phyloP scores from a whole-genome alignment of 345 rosid genomes.

The Citrus sp. region DNA sequence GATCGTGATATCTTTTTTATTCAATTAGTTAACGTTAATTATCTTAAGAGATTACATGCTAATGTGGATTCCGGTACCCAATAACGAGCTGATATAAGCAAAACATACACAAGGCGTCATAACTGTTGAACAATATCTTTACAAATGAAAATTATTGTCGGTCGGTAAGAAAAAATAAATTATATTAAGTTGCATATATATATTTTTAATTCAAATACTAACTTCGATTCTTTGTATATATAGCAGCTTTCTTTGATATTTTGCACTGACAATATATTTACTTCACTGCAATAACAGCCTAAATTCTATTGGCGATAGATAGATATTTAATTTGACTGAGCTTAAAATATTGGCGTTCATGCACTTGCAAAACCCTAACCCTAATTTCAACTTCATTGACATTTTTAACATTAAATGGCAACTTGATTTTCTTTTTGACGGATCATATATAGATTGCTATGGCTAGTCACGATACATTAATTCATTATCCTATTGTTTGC shows the following conservation, averaged over 20 bases:
- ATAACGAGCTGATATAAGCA: neutral
- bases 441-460: neutral
- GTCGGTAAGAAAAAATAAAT: neutral
- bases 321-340: too few species aligned
- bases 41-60: too few species aligned
- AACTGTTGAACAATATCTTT: too few species aligned
- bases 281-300: neutral
- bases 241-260: neutral
- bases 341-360: too few species aligned
- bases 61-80: too few species aligned
- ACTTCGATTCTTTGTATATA: too few species aligned
- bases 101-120: neutral
- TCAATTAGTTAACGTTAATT: too few species aligned
- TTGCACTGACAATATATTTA: neutral
- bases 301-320: too few species aligned
- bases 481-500: too few species aligned
- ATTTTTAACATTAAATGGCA: neutral
- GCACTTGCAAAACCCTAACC: neutral
- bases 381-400: neutral
- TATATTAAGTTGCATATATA: too few species aligned
- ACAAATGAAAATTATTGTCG: neutral
- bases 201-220: too few species aligned
- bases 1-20: too few species aligned
- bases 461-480: neutral
- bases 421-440: neutral